These are phyloP conservation scores for Globisporangium takayamanum DNA, from an alignment of 352 stramenopile species.

Conservation along the genomic window DNA sequence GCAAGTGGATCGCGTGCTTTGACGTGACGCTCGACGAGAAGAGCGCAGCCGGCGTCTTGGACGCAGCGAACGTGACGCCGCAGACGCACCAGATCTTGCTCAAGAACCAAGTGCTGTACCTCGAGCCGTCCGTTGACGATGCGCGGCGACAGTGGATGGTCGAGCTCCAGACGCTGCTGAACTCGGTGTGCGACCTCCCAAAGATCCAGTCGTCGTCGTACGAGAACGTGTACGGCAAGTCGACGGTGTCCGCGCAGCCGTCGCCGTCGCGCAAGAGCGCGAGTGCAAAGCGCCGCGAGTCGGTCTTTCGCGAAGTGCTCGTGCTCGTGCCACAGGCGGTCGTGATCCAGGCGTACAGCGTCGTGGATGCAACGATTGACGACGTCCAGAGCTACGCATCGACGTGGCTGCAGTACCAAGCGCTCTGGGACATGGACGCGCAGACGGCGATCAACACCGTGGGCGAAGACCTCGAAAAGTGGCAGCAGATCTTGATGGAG, in stretches of 20 bases:
- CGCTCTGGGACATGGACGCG: slow-evolving; percentile 98
- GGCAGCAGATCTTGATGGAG: slow-evolving; percentile 96
- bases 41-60: slow-evolving; percentile 32
- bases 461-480: slow-evolving; percentile 93
- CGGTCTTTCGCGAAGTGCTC: slow-evolving; percentile 68
- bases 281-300: slow-evolving; percentile 48
- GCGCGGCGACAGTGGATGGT: slow-evolving; percentile 85
- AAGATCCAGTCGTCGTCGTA: slow-evolving; percentile 86
- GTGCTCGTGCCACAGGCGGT: slow-evolving; percentile 49
- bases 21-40: slow-evolving; percentile 56
- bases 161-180: slow-evolving; percentile 92
- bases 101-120: slow-evolving; percentile 95
- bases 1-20: slow-evolving; percentile 72
- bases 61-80: slow-evolving; percentile 34
- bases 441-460: slow-evolving; percentile 90
- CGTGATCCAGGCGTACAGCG: slow-evolving; percentile 68
- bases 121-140: slow-evolving; percentile 93
- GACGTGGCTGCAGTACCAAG: slow-evolving; percentile 98
- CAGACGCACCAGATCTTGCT: slow-evolving; percentile 92
- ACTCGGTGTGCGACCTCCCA: slow-evolving; percentile 90
- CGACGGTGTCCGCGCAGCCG: slow-evolving; percentile 44
- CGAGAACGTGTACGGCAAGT: slow-evolving; percentile 81
- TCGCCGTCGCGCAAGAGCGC: slow-evolving; percentile 58
- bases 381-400: slow-evolving; percentile 91
- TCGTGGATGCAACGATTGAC: slow-evolving; percentile 66